Base-by-base conservation (phyloP, 2,329 filamentous ascomycete genomes). In the Epicoccum nigrum region DNA sequence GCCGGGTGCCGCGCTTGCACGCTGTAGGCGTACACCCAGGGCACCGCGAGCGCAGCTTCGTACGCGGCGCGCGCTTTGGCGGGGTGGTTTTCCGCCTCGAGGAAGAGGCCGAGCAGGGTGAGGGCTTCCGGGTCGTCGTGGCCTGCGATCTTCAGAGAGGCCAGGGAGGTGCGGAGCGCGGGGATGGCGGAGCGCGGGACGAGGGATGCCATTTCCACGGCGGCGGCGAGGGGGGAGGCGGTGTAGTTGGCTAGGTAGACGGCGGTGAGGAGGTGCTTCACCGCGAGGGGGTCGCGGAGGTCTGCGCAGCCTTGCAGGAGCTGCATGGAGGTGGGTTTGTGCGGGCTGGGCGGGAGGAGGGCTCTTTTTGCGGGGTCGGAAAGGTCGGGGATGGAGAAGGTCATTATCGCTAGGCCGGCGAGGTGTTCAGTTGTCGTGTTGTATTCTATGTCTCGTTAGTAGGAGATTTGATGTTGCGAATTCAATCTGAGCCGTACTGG, bases 241-340 rank as follows among this genome's bases (percentile, higher is more conserved):
- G 51, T 60, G 16, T 48, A 31, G 15, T 30, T 50, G 34, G 45
- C 59, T 9, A 60, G 51, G 46, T 67, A 62, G 13, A 68, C 55
- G 16, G 62, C 64, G n/a, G 54, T 61, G 23, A 71, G 35, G 31
- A 71, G 58, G 42, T 69, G 64, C 7, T 70, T 54, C 9, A 65
- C 63, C 7, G 70, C 64, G 6, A 64, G 47, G 2, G 60, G 55
- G 4, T 72, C 70, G 41, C 55, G 52, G n/a, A 60, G 60, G 12
- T 64, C 59, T 7, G 60, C 64, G 49, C 66, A 69, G 9, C 63
- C 69, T 33, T 71, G 49, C 4, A 72, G 57, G 12, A 73, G 35
- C 0, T 53, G 25, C 4, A 28, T 46, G 6, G 63, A 53, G 15
- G 61, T 56, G 1, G 52, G 15, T 28, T 60, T 59, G 37, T 72